Evolutionary conservation across 176 grass and related monocot genomes (phyloP).

Genomic region (Aegilops tauschii): DNA sequence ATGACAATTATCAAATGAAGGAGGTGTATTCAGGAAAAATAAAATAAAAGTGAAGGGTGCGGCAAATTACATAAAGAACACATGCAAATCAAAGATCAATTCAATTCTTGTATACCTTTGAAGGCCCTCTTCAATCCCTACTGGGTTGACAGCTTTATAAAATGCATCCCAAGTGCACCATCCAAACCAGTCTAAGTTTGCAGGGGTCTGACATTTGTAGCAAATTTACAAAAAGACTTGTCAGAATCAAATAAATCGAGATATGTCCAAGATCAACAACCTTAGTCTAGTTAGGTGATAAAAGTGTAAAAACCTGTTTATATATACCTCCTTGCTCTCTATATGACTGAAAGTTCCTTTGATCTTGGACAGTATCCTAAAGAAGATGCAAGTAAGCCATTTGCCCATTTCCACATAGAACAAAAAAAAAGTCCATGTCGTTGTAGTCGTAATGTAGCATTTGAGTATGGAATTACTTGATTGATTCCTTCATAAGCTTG

Average conservation of each 20-base stretch:
- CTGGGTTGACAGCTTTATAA: slow-evolving; percentile 54
- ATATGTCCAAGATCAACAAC: background rate
- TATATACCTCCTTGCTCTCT: slow-evolving; percentile 49
- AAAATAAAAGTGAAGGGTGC: background rate
- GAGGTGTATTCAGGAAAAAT: background rate
- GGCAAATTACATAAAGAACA: background rate
- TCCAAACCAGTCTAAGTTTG: slow-evolving; percentile 57
- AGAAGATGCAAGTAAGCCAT: background rate
- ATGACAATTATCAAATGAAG: background rate
- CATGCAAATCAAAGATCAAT: background rate
- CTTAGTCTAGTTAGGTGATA: background rate
- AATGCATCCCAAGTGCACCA: slow-evolving; percentile 83
- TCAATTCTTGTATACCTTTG: slow-evolving; percentile 25
- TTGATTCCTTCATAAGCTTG: slow-evolving; percentile 40
- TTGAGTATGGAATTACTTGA: slow-evolving; percentile 16
- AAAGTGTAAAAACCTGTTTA: background rate
- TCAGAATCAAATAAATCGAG: background rate
- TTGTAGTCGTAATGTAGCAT: background rate
- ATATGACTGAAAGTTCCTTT: slow-evolving; percentile 58
- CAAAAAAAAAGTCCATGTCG: background rate
- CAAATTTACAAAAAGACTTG: background rate
- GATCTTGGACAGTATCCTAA: slow-evolving; percentile 39
- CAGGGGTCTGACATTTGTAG: slow-evolving; percentile 27
- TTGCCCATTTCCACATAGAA: background rate
- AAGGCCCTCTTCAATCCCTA: slow-evolving; percentile 44